Evolutionary conservation across 371 early-diverging fungal genomes (phyloP).

Genomic region (Capniomyces stellatus): DNA sequence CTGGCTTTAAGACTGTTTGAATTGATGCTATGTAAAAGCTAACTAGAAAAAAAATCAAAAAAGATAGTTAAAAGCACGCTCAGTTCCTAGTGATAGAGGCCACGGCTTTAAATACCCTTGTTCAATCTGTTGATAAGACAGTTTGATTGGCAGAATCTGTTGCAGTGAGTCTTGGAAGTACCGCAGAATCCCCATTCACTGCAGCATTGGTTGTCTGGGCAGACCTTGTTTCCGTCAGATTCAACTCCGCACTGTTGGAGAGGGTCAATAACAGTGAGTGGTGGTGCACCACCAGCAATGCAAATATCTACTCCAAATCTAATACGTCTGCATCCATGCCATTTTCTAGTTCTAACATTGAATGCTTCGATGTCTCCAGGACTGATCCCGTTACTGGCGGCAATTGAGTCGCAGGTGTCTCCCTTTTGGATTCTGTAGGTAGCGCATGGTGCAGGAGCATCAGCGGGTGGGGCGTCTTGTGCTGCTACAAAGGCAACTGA

Average conservation of each 20-base stretch:
- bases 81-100: no score
- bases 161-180: not conserved
- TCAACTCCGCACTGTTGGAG: constrained; percentile 3
- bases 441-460: not conserved
- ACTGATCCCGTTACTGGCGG: not conserved
- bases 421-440: not conserved
- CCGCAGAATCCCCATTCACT: constrained; percentile 6
- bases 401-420: not conserved
- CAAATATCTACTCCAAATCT: constrained; percentile 3
- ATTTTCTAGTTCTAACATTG: constrained; percentile 5
- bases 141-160: constrained; percentile 3
- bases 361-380: not conserved
- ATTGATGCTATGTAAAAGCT: no score
- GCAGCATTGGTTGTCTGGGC: constrained; percentile 1
- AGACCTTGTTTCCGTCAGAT: constrained; percentile 1
- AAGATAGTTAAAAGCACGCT: no score
- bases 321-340: constrained; percentile 4
- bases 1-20: no score
- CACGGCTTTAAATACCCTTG: no score
- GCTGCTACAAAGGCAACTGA: no score
- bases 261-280: constrained; percentile 2
- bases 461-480: no score
- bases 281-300: constrained; percentile 2
- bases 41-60: no score
- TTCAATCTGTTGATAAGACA: no score